Evolutionary conservation across 768 basidiomycete genomes (phyloP).

Genomic region (Leccinum barrowsii): DNA sequence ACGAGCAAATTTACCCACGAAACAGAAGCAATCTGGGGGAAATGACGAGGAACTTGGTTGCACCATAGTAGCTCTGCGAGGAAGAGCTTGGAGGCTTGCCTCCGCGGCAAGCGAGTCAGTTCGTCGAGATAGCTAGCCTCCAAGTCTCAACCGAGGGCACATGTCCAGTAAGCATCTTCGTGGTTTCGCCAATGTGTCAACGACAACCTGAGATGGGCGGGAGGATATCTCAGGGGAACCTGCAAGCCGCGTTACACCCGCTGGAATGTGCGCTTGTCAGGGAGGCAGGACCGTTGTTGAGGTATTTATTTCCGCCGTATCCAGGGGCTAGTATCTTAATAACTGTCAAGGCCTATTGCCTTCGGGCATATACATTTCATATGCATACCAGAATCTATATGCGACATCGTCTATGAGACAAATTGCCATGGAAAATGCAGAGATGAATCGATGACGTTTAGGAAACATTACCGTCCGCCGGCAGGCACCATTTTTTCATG

Average conservation of each 20-base stretch:
- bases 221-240: neutral
- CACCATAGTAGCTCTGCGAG: neutral
- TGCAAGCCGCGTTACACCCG: neutral
- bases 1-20: neutral
- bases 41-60: neutral
- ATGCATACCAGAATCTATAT: neutral
- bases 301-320: neutral
- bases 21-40: neutral
- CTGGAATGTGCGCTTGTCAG: neutral
- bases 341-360: neutral
- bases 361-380: neutral
- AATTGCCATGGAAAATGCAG: neutral
- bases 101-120: neutral
- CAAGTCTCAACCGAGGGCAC: neutral
- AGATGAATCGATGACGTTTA: conserved; percentile 7
- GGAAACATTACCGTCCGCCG: conserved; percentile 43
- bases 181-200: neutral
- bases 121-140: neutral
- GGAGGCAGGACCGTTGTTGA: neutral
- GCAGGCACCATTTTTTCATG: conserved; percentile 41
- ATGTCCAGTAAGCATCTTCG: neutral
- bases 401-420: neutral
- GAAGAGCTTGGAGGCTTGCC: neutral
- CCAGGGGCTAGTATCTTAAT: neutral
- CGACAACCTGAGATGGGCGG: neutral